Percentiles rank a stretch among this genome's conserved stretches.
Conservation (phyloP, 2,329 filamentous ascomycete species). For the Xylariaceae sp. region DNA sequence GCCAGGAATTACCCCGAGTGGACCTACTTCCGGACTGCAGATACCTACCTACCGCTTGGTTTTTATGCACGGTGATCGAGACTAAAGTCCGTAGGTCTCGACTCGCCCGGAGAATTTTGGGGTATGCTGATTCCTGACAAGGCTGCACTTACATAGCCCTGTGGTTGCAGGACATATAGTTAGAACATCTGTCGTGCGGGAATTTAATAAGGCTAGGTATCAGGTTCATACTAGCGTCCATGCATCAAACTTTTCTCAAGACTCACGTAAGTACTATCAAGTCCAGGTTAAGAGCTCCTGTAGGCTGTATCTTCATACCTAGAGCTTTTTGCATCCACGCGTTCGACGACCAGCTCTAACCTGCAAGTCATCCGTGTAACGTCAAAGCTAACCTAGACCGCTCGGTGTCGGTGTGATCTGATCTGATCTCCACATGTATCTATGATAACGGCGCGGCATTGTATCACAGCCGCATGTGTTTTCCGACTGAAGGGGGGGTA, state of each 20-base stretch:
- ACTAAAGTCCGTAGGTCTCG: conserved; percentile 8
- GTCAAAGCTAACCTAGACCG: neutral
- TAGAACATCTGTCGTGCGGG: neutral
- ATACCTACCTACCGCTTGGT: too few relatives aligned
- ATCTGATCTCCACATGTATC: neutral
- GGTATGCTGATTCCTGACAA: conserved; percentile 8
- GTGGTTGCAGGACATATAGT: neutral
- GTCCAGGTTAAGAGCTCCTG: too few relatives aligned
- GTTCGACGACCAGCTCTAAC: neutral
- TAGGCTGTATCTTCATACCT: neutral
- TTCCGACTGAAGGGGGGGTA: too few relatives aligned
- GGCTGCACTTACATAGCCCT: conserved; percentile 13
- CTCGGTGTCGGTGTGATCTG: neutral
- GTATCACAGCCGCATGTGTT: too few relatives aligned
- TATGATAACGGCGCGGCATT: too few relatives aligned
- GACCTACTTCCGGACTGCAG: conserved; percentile 4
- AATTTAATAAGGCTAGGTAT: neutral
- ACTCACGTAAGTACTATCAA: neutral
- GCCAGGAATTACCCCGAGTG: conserved; percentile 6
- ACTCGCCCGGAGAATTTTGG: conserved; percentile 15
- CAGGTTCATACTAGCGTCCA: neutral
- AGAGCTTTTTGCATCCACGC: too few relatives aligned
- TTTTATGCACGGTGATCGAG: too few relatives aligned
- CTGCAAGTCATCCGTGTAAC: neutral
- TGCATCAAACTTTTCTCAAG: neutral